These are phyloP conservation scores for Neckera pumila DNA, from an alignment of 225 moss, liverwort and hornwort genomes.

Conservation along the genomic window DNA sequence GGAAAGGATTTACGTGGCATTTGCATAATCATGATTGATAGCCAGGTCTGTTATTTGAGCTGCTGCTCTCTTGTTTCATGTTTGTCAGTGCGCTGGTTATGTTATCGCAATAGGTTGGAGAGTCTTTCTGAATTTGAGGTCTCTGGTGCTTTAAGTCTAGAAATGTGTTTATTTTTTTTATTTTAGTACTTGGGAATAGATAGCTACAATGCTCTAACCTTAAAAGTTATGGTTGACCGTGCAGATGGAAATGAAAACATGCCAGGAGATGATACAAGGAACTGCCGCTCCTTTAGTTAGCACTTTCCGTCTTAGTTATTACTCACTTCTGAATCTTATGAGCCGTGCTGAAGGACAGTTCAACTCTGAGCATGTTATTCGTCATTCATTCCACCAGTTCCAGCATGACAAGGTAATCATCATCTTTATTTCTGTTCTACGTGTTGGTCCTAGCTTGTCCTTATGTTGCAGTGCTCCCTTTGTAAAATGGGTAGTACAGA, in stretches of 20 bases:
- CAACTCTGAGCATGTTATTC: constrained; percentile 78
- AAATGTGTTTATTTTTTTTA: background rate
- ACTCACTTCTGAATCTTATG: constrained; percentile 93
- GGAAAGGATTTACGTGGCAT: constrained; percentile 93
- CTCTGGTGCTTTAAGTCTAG: background rate
- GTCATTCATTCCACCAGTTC: constrained; percentile 93
- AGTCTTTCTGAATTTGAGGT: background rate
- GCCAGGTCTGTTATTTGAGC: constrained; percentile 37
- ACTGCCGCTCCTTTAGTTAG: constrained; percentile 83
- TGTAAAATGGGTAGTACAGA: background rate
- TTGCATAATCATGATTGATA: constrained; percentile 92
- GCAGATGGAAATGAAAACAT: constrained; percentile 90
- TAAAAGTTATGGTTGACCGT: background rate
- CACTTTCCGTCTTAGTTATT: constrained; percentile 94
- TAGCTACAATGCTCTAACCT: background rate
- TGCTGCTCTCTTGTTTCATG: background rate
- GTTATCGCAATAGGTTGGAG: background rate
- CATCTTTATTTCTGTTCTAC: background rate
- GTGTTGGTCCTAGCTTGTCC: background rate
- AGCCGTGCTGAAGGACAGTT: constrained; percentile 92
- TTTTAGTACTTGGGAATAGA: background rate
- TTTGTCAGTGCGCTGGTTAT: background rate
- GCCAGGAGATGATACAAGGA: constrained; percentile 93
- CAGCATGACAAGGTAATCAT: constrained; percentile 78
- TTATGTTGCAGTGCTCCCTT: background rate